phyloP scores from a whole-genome alignment of 106 monocot genomes.

The Platanthera zijinensis region DNA sequence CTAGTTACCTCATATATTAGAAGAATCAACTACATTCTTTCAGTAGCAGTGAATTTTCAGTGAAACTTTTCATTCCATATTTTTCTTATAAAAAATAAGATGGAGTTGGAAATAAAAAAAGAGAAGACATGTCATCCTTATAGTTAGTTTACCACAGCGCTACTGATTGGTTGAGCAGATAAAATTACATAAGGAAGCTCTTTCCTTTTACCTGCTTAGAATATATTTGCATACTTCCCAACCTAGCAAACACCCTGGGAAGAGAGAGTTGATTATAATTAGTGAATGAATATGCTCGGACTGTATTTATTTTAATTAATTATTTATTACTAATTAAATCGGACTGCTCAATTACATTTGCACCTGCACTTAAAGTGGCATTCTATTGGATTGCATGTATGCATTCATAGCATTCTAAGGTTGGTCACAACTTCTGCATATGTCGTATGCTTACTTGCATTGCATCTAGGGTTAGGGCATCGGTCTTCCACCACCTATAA shows the following conservation, averaged over 20 bases:
- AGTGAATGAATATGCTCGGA: too few relatives aligned
- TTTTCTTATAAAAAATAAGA: background rate
- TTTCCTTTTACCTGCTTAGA: background rate
- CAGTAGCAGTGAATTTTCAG: background rate
- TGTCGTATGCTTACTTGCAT: too few relatives aligned
- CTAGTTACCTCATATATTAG: background rate
- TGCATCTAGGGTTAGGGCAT: too few relatives aligned
- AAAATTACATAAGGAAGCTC: background rate
- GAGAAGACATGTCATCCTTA: background rate
- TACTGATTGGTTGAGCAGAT: background rate
- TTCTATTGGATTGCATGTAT: too few relatives aligned
- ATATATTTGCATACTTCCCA: background rate
- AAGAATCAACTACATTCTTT: background rate
- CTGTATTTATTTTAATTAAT: too few relatives aligned
- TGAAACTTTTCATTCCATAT: background rate
- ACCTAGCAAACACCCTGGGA: background rate
- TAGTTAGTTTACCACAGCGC: background rate
- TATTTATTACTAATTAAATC: too few relatives aligned
- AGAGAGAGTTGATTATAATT: background rate
- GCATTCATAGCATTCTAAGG: too few relatives aligned
- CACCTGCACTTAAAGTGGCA: too few relatives aligned
- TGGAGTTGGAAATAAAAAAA: background rate
- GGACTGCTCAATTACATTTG: too few relatives aligned
- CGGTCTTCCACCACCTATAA: too few relatives aligned
- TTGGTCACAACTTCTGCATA: too few relatives aligned